Evolutionary conservation across 352 stramenopile genomes (phyloP), one percentile per base, ranked within the genome.

Genomic region (Plasmopara halstedii): DNA sequence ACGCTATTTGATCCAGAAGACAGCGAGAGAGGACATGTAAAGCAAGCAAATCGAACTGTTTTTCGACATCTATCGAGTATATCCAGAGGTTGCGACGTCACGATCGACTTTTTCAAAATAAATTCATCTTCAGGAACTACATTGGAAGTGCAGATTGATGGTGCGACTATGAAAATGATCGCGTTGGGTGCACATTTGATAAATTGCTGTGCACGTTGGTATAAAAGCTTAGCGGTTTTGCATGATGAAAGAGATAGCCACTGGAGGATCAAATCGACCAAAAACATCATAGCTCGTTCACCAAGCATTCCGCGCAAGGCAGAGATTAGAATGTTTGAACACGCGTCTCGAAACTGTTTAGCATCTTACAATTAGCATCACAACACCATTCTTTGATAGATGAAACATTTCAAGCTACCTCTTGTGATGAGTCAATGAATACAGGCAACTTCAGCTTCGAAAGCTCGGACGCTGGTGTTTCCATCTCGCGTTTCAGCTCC

Each of bases 91-190:
- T 87, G 72, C 9, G 66, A 70, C 4, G 60, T 31, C 15, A 83
- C 48, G 19, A 81, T 40, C 2, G 67, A 64, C 40, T 83, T 83
- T n/a, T 60, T 58, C 14, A 87, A 31, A 3, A 87, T 63, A 52
- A 85, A 83, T 0, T 85, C 66, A 18, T 64, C 42, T 0, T 7
- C 9, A 0, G 60, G 55, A 2, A 85, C 37, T 7, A 72, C 60
- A n/a, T 61, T 60, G 15, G 75, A 87, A 2, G 40, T 15, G 9
- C 29, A 44, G 4, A 84, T 32, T 0, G 58, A 67, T 0, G 54
- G 27, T 8, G 65, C 57, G n/a, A 53, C 23, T 42, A 70, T 58
- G 23, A 67, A 72, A 21, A 71, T 56, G 27, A 87, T 47, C 3
- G 54, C 56, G 26, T 67, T 46, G 1, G 58, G 42, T 1, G 63